Evolutionary conservation across 1,284 basidiomycete species (phyloP), one percentile per base, ranked within the genome.

Genomic region (Exsudoporus floridanus): DNA sequence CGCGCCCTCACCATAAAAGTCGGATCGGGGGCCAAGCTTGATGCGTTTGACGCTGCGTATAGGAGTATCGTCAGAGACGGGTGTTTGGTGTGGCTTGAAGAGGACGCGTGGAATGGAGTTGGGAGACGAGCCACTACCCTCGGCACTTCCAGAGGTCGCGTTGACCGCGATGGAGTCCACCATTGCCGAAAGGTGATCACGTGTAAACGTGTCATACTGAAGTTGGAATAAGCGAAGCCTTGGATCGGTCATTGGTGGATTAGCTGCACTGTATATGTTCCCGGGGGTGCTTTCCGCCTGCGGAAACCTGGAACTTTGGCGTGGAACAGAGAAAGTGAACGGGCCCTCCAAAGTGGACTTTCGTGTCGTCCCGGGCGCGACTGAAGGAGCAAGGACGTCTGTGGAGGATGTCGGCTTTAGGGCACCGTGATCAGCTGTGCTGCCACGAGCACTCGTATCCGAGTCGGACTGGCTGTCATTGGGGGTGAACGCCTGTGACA

Each of bases 121-220:
- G 7, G 74, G 70, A 14, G 78, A 76, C 10, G 77, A 77, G 5
- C 69, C 73, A 6, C 75, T 76, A 3, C 66, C 71, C 25, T 69
- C 67, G 1, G 62, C 66, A 45, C 71, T 78, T 12, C 78, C 83
- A 19, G 86, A 85, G 0, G 85, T 84, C 0, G 88, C 86, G 57
- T 90, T 88, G 36, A 90, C 77, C 21, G 86, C 90, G 58, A 94
- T 93, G 12, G 87, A 92, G 62, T 96, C 93, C 2, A 94, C 91
- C 69, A 98, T 81, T 1, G 90, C 92, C 2, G 90, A 92, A 44
- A 98, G 82, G 67, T 96, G 92, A 39, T 95, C 90, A 34, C 92
- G 83, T 3, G 94, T 97, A 66, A 90, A 93, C 0, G 94, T 95
- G 70, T 98, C 94, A 67, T 96, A 96, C 56, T 91, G 84, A 56